Percentiles rank a stretch among this genome's conserved stretches.
Evolutionary conservation across 2,329 filamentous ascomycete genomes (phyloP).

Genomic region (Dendrostoma leiphaemia): DNA sequence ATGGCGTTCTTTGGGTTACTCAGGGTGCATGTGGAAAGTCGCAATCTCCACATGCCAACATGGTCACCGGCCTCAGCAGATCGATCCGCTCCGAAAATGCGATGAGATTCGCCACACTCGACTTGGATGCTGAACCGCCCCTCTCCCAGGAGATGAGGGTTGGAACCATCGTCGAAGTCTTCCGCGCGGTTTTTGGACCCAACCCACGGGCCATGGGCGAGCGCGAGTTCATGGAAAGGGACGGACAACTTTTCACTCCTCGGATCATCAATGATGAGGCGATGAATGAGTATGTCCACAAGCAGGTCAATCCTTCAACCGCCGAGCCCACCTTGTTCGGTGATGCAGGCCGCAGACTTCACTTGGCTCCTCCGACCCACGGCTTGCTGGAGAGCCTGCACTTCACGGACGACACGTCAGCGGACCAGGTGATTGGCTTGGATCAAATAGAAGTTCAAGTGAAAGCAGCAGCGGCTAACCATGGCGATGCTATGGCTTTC

Average conservation of each 20-base stretch:
- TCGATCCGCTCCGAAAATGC: conserved; percentile 26
- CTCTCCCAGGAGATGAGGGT: conserved; percentile 17
- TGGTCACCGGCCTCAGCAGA: conserved; percentile 26
- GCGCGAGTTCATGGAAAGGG: conserved; percentile 28
- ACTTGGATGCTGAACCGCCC: conserved; percentile 21
- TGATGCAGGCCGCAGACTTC: conserved; percentile 17
- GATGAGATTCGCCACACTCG: conserved; percentile 23
- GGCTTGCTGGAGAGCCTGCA: conserved; percentile 16
- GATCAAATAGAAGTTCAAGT: conserved; percentile 27
- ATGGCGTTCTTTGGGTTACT: conserved; percentile 36
- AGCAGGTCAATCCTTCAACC: conserved; percentile 15
- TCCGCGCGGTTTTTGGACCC: too few species aligned
- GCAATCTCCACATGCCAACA: conserved; percentile 24
- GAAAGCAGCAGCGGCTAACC: conserved; percentile 20
- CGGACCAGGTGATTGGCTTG: conserved; percentile 16
- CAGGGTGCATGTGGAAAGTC: conserved; percentile 31
- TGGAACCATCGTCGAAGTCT: too few species aligned
- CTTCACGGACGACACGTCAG: conserved; percentile 9
- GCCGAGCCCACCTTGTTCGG: conserved; percentile 21
- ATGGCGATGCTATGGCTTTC: conserved; percentile 33
- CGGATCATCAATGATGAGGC: conserved; percentile 23
- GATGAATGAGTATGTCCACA: conserved; percentile 25
- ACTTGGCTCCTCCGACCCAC: conserved; percentile 16
- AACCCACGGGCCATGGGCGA: too few species aligned
- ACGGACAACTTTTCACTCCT: conserved; percentile 24